Conservation (phyloP, 2,329 filamentous ascomycete species). For the Periconia sp. region DNA sequence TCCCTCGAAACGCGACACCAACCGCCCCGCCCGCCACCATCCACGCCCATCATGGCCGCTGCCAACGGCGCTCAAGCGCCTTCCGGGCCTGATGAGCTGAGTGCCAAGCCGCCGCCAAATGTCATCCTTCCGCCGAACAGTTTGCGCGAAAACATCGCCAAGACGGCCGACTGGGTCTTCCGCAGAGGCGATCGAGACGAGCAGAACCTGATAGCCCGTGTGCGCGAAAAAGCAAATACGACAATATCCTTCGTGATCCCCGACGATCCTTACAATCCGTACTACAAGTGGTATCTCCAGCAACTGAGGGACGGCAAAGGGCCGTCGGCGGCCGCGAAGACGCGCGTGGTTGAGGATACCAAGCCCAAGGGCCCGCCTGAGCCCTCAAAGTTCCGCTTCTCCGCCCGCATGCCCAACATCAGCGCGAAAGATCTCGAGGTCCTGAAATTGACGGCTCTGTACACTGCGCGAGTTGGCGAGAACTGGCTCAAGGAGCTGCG, state of each 20-base stretch:
- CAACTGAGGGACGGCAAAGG: conserved; percentile 87
- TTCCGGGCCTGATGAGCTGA: conserved; percentile 22
- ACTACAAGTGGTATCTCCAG: conserved; percentile 87
- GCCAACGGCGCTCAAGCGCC: conserved; percentile 30
- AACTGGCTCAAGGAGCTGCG: conserved; percentile 89
- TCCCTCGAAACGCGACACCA: too few relatives aligned
- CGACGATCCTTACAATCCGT: conserved; percentile 83
- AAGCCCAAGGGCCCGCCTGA: conserved; percentile 83
- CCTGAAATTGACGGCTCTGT: conserved; percentile 79
- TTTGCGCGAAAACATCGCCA: conserved; percentile 85
- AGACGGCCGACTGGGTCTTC: conserved; percentile 90
- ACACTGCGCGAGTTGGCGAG: conserved; percentile 90
- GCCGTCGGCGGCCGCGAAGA: conserved; percentile 64
- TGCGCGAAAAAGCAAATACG: conserved; percentile 81
- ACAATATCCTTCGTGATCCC: conserved; percentile 87
- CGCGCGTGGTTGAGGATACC: conserved; percentile 49
- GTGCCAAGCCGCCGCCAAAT: conserved; percentile 74
- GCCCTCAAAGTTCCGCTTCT: conserved; percentile 89
- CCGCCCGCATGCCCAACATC: conserved; percentile 95
- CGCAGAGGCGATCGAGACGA: conserved; percentile 72
- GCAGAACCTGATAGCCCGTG: conserved; percentile 84
- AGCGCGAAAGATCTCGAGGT: conserved; percentile 87
- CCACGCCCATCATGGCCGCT: conserved; percentile 31
- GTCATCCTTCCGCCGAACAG: conserved; percentile 85
- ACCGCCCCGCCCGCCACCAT: background rate